phyloP scores from a whole-genome alignment of 495 filamentous ascomycete genomes.

The Lophiotrema nucula region DNA sequence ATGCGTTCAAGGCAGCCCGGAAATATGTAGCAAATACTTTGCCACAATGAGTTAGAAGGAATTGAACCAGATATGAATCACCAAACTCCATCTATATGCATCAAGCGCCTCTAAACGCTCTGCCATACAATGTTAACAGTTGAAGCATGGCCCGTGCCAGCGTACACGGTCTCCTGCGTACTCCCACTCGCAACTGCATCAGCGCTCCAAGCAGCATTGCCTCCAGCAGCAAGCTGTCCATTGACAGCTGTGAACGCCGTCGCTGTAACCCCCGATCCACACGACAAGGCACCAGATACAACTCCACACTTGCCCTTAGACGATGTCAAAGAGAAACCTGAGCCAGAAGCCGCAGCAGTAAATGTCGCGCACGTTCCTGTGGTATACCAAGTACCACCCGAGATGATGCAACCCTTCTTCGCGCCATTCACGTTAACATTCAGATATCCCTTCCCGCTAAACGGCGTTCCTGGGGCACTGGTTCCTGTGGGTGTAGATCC shows the following conservation, averaged over 20 bases:
- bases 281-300: constrained; percentile 35
- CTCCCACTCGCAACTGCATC: constrained; percentile 36
- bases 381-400: constrained; percentile 65
- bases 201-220: constrained; percentile 35
- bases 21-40: no score
- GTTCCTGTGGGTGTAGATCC: constrained; percentile 41
- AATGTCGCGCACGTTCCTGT: constrained; percentile 70
- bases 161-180: constrained; percentile 35
- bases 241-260: constrained; percentile 32
- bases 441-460: constrained; percentile 59
- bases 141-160: constrained; percentile 8
- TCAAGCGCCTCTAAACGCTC: constrained; percentile 10
- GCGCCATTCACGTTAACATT: constrained; percentile 54
- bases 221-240: constrained; percentile 28
- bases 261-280: constrained; percentile 30
- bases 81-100: no score
- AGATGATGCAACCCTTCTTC: constrained; percentile 67
- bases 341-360: constrained; percentile 42
- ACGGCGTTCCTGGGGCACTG: constrained; percentile 45
- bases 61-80: no score
- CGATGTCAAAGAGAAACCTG: constrained; percentile 36
- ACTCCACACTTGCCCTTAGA: constrained; percentile 40
- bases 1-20: no score
- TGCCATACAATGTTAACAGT: constrained; percentile 24
- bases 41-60: no score